A percentile compares a stretch with the other conserved stretches of the same genome.
Evolutionary conservation across 2,329 filamentous ascomycete genomes (phyloP).

Genomic region (Pyricularia grisea): DNA sequence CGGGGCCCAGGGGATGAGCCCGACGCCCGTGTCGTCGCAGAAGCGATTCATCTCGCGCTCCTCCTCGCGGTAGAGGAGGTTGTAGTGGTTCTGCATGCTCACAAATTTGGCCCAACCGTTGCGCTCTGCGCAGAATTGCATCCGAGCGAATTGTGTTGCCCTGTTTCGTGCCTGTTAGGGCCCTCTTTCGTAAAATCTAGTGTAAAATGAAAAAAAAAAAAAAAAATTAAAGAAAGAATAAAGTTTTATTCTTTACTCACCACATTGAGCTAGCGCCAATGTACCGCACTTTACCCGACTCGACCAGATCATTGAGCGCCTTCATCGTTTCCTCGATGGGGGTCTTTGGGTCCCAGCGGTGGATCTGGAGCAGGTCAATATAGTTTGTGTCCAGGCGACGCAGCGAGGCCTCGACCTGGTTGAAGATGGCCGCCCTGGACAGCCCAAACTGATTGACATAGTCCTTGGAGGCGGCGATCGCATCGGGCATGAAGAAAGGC

Average conservation of each 20-base stretch:
- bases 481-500: constrained; percentile 7
- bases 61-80: constrained; percentile 46
- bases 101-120: constrained; percentile 45
- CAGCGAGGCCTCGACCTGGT: constrained; percentile 50
- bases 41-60: constrained; percentile 29
- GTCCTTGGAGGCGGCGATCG: constrained; percentile 14
- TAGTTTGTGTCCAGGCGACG: constrained; percentile 41
- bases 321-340: constrained; percentile 48
- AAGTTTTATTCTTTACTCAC: neutral
- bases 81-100: constrained; percentile 45
- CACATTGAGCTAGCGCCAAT: constrained; percentile 34
- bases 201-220: neutral
- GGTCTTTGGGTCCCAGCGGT: constrained; percentile 39
- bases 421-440: constrained; percentile 53
- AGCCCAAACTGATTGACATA: constrained; percentile 32
- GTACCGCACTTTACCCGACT: constrained; percentile 40
- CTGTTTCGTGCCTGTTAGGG: neutral
- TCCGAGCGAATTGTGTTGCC: constrained; percentile 30
- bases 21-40: constrained; percentile 21
- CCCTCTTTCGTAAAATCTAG: neutral
- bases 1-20: constrained; percentile 27
- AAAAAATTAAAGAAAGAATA: neutral
- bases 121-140: constrained; percentile 40
- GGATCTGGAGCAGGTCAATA: constrained; percentile 51
- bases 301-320: constrained; percentile 44